phyloP scores from a whole-genome alignment of 139 green algal genomes.

The Zygnema cylindricum region DNA sequence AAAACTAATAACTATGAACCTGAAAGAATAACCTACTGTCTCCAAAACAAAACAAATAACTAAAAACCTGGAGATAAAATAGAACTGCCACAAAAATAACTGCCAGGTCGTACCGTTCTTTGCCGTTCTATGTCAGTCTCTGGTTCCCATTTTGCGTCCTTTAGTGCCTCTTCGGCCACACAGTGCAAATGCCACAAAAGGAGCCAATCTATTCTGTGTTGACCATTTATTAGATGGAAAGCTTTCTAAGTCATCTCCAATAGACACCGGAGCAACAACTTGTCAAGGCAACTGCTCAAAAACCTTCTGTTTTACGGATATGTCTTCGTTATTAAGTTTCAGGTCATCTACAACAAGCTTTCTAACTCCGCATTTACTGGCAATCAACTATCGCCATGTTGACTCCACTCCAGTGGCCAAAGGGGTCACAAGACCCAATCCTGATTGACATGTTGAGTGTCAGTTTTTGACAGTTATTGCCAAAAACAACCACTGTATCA shows the following conservation, averaged over 20 bases:
- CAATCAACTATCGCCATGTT: slow-evolving; percentile 32
- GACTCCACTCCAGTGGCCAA: slow-evolving; percentile 20
- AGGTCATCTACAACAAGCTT: slow-evolving; percentile 18
- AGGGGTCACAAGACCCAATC: slow-evolving; percentile 52
- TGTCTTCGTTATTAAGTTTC: slow-evolving; percentile 3
- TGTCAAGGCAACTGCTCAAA: slow-evolving; percentile 30
- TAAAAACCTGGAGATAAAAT: no score
- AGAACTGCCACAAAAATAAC: no score
- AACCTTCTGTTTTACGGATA: not conserved
- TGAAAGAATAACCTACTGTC: no score
- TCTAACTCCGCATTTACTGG: slow-evolving; percentile 12
- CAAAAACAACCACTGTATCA: not conserved
- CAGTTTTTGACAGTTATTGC: not conserved
- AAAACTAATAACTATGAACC: no score
- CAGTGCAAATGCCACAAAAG: slow-evolving; percentile 51
- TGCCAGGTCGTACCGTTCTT: slow-evolving; percentile 23
- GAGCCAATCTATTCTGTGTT: not conserved
- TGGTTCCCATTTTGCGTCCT: slow-evolving; percentile 50
- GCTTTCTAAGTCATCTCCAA: not conserved
- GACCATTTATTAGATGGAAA: slow-evolving; percentile 40
- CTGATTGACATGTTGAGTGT: slow-evolving; percentile 1
- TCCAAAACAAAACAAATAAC: no score
- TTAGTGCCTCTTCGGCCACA: slow-evolving; percentile 30
- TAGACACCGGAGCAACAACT: slow-evolving; percentile 34
- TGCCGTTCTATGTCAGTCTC: not conserved